Base-by-base conservation (phyloP, 768 basidiomycete genomes). In the Suillus paluster region DNA sequence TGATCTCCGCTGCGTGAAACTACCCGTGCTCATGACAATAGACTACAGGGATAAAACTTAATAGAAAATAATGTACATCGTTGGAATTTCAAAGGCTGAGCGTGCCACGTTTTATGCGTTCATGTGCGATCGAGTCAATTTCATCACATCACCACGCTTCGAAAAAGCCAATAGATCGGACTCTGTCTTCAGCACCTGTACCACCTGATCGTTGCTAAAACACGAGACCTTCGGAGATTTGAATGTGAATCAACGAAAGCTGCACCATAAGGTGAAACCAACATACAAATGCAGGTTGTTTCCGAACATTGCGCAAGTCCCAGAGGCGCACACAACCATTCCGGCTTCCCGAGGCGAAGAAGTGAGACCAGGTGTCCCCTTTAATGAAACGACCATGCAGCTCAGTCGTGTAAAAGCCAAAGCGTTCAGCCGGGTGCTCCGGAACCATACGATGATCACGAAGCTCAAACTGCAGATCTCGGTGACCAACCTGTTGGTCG, bases 381-480 rank as follows among this genome's bases (percentile, higher is more conserved):
- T 79, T 82, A 55, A 78, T 73, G 50, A 71, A 83, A 56, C 81
- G 72, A 21, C 83, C 83, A 49, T 80, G 80, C 19, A 71, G 68
- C 38, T 77, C 77, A 6, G 63, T 60, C 11, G 73, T 67, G 17
- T 63, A 46, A 61, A 79, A 84, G 5, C 84, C 84, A 64, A 85
- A 85, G 34, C 81, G 72, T 53, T 78, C 73, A 23, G 77, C 79
- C 4, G 79, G 69, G 36, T 64, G 61, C 27, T 64, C 66, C 15
- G 79, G 77, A 12, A 78, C 74, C 39, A 73, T 60, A 19, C 84
- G 77, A 63, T 78, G 74, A 63, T 84, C 84, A 23, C 78, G 82
- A n/a, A 84, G 57, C 66, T 86, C 84, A 57, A 81, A 83, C 62
- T 85, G 84, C 33, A 78, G 73, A 64, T 86, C 84, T 23, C 81